Percentiles rank a stretch among this genome's conserved stretches.
Conservation (phyloP, 2,329 filamentous ascomycete species). For the Pseudogymnoascus sp. region DNA sequence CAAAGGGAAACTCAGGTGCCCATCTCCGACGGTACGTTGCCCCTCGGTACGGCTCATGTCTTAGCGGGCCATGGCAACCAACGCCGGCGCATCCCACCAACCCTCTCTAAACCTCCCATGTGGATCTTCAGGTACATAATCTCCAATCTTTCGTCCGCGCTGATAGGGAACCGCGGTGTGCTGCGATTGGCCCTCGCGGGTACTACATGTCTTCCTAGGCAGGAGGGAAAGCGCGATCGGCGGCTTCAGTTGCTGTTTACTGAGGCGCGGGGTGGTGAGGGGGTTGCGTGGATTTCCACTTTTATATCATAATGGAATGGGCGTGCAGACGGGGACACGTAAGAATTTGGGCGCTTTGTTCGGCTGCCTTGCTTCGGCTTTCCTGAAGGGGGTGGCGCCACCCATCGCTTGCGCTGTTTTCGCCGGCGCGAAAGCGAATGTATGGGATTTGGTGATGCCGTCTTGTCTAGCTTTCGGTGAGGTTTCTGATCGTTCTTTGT, state of each 20-base stretch:
- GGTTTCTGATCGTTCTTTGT: background rate
- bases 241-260: background rate
- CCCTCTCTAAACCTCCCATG: background rate
- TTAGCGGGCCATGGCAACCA: background rate
- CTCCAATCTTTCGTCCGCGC: background rate
- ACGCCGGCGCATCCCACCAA: background rate
- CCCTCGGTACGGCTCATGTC: background rate
- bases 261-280: background rate
- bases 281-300: conserved; percentile 6
- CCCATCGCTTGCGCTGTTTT: background rate
- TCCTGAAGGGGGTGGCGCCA: background rate
- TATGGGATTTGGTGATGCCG: background rate
- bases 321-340: background rate
- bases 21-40: background rate
- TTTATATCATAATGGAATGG: background rate
- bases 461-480: background rate
- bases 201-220: background rate
- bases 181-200: background rate
- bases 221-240: background rate
- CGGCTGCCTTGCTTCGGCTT: background rate
- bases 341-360: background rate
- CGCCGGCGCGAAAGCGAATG: background rate
- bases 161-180: background rate
- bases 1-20: background rate
- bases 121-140: conserved; percentile 2